Conservation (phyloP, 495 filamentous ascomycete species). For the Daldinia decipiens region DNA sequence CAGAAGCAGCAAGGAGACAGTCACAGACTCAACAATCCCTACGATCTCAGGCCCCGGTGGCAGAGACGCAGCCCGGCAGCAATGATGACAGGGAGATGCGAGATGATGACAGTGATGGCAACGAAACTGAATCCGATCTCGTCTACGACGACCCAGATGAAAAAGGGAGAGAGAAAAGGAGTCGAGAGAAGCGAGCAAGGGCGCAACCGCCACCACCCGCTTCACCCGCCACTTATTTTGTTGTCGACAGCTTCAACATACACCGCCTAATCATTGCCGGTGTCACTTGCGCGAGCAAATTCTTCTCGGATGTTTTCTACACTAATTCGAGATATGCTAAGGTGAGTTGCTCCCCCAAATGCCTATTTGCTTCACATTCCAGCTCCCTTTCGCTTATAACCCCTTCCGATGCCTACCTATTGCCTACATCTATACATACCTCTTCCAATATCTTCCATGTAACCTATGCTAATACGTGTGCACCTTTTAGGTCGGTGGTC, state of each 20-base stretch:
- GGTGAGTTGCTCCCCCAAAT: constrained; percentile 65
- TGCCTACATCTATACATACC: not conserved
- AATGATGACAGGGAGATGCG: constrained; percentile 51
- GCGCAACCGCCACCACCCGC: constrained; percentile 48
- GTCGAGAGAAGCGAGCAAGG: constrained; percentile 27
- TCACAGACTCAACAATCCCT: constrained; percentile 34
- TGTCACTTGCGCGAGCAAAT: constrained; percentile 98
- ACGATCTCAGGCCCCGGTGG: constrained; percentile 22
- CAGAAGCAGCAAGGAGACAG: constrained; percentile 52
- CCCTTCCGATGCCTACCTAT: not conserved
- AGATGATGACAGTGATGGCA: constrained; percentile 45
- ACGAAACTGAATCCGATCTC: constrained; percentile 55
- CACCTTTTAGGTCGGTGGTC: constrained; percentile 81
- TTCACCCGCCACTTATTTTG: constrained; percentile 79
- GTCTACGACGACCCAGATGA: constrained; percentile 55
- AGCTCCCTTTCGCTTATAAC: not conserved
- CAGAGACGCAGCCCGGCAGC: constrained; percentile 12
- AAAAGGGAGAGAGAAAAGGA: constrained; percentile 24
- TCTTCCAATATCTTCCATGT: not conserved
- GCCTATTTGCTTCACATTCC: not conserved
- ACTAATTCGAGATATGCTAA: constrained; percentile 99
- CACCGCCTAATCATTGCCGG: constrained; percentile 96
- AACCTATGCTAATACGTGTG: not conserved
- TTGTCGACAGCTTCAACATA: constrained; percentile 99
- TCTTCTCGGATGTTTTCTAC: constrained; percentile 99